Evolutionary conservation across 495 filamentous ascomycete species (phyloP).

Genomic region (Copromyces sp.): DNA sequence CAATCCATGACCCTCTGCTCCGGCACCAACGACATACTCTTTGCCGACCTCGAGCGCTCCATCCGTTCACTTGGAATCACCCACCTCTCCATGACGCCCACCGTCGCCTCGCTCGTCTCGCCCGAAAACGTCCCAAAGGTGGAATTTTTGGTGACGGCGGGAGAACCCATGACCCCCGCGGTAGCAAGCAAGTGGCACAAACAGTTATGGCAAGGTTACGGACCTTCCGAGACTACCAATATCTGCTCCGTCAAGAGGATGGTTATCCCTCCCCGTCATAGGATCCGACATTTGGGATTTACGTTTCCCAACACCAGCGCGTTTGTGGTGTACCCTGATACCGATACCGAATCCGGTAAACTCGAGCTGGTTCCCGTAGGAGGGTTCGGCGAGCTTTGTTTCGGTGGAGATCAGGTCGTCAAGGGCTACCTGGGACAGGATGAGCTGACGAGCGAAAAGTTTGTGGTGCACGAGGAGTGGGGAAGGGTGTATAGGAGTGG

Average conservation of each 20-base stretch:
- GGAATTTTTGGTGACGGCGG: conserved; percentile 56
- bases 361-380: conserved; percentile 46
- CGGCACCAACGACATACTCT: conserved; percentile 52
- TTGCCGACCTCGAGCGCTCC: conserved; percentile 49
- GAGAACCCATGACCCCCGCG: conserved; percentile 57
- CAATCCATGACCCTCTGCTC: conserved; percentile 64
- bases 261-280: conserved; percentile 33
- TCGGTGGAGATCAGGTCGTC: conserved; percentile 71
- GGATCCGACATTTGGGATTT: conserved; percentile 47
- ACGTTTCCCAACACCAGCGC: conserved; percentile 61
- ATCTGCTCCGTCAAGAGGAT: conserved; percentile 56
- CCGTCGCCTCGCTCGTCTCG: conserved; percentile 56
- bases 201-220: conserved; percentile 64
- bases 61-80: conserved; percentile 52
- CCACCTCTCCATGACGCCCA: conserved; percentile 70
- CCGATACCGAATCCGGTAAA: conserved; percentile 19
- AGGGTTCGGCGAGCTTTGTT: conserved; percentile 68
- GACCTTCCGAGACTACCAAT: conserved; percentile 63
- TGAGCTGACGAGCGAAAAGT: conserved; percentile 44
- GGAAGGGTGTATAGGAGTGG: conserved; percentile 64
- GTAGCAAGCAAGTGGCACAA: conserved; percentile 57
- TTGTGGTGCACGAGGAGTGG: conserved; percentile 53
- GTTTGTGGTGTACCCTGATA: conserved; percentile 45
- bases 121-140: conserved; percentile 54
- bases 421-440: conserved; percentile 57